These are phyloP conservation scores for Syzygium oleosum DNA, from an alignment of 345 rosid genomes.

Conservation along the genomic window DNA sequence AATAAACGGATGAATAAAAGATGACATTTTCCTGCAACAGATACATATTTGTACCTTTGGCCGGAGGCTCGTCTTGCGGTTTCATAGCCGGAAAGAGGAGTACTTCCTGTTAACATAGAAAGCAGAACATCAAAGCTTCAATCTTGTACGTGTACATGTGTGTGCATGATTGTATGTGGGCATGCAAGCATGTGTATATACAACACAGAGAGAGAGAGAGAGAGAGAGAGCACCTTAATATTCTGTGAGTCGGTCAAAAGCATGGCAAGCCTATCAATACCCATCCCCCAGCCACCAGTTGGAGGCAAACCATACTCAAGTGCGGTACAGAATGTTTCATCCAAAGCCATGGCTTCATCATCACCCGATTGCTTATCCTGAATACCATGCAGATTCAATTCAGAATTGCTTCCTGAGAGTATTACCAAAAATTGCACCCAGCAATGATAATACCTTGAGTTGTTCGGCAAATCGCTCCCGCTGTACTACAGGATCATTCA, in stretches of 20 bases:
- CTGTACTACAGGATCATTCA: conserved; percentile 96
- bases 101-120: conserved; percentile 57
- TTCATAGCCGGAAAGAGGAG: conserved; percentile 98
- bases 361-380: conserved; percentile 94
- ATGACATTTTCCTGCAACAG: neutral
- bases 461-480: conserved; percentile 91
- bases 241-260: conserved; percentile 87
- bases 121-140: conserved; percentile 1
- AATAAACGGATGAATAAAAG: neutral
- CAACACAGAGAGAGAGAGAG: neutral
- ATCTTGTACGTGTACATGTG: neutral
- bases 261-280: conserved; percentile 86
- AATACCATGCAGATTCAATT: neutral
- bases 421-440: neutral
- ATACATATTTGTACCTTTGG: conserved; percentile 33
- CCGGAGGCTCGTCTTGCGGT: conserved; percentile 77
- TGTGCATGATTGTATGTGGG: neutral
- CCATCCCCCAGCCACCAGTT: conserved; percentile 97
- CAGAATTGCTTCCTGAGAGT: neutral
- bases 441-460: conserved; percentile 48
- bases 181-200: neutral
- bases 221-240: conserved; percentile 53
- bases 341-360: conserved; percentile 96
- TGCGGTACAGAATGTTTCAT: conserved; percentile 83
- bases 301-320: conserved; percentile 94